These are phyloP conservation scores for Chlorella sorokiniana DNA, from an alignment of 139 green algal genomes.

Conservation along the genomic window DNA sequence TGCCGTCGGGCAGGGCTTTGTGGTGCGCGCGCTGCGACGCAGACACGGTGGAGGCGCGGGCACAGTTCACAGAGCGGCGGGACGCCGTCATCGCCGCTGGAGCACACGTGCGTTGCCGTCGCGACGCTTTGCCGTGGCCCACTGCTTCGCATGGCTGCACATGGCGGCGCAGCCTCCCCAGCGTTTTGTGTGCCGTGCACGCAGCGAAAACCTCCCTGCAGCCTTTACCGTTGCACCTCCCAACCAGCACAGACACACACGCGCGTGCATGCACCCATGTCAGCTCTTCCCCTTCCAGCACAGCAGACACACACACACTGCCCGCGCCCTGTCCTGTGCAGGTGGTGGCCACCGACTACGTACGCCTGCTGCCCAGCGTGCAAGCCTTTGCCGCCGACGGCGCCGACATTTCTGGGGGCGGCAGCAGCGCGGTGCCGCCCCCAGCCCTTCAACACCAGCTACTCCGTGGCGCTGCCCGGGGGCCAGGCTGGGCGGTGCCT, in stretches of 20 bases:
- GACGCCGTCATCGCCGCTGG: slow-evolving; percentile 15
- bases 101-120: neutral
- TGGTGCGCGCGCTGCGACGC: slow-evolving; percentile 36
- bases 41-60: slow-evolving; percentile 37
- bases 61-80: slow-evolving; percentile 19
- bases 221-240: too few relatives aligned
- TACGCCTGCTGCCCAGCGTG: neutral
- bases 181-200: neutral
- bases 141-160: neutral
- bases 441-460: neutral
- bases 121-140: neutral
- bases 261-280: neutral
- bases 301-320: neutral
- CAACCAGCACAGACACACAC: neutral
- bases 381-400: neutral
- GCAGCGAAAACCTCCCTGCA: too few relatives aligned
- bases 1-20: slow-evolving; percentile 19
- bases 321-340: neutral
- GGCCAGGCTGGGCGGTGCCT: slow-evolving; percentile 3
- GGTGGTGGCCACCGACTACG: slow-evolving; percentile 41
- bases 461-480: slow-evolving; percentile 23
- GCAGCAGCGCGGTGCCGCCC: too few relatives aligned
- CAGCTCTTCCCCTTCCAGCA: neutral
- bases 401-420: neutral
- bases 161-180: neutral